Evolutionary conservation across 805 yeast species (phyloP), one percentile per base, ranked within the genome.

Genomic region (Lachancea sp.): DNA sequence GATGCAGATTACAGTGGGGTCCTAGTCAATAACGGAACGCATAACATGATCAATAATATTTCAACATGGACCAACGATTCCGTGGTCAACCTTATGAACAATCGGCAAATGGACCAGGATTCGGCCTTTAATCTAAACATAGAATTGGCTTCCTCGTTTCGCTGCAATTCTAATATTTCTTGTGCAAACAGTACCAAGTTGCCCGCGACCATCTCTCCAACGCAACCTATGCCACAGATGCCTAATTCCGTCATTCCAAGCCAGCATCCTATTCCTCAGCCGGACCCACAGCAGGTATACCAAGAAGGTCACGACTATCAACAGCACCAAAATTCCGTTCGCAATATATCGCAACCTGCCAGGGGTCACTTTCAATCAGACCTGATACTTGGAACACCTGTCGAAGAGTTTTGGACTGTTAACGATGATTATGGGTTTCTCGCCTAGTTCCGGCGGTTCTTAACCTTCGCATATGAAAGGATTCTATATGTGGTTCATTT

Each of bases 41-140:
- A 74, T 29, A 71, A 71, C 23, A 77, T 77, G 83, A 77, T 77
- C 50, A 75, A 67, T 51, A 75, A 76, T 49, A 77, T 77, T 26
- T 74, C 79, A 0, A 72, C 71, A 1, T 77, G 83, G 83, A 76
- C 80, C 2, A 56, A 49, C 20, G 56, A 59, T 29, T 52, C 60
- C 1, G 60, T 59, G 17, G 43, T 41, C 24, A 50, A 50, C 28
- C 38, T 50, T 23, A 33, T 47, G 38, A 49, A 36, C 29, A 46
- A 42, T 22, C n/a, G 25, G 16, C 39, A 36, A 15, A n/a, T 28
- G 19, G 39, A 36, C 13, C 28, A 28, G 3, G 22, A 19, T 16
- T 29, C 20, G 12, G 26, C 8, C 2, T 15, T 19, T 9, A 29
- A 36, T 20, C 5, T 30, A 5, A 30, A n/a, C 26, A 4, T 17